Base-by-base conservation (phyloP, 2,329 filamentous ascomycete genomes). In the Diplodia intermedia region DNA sequence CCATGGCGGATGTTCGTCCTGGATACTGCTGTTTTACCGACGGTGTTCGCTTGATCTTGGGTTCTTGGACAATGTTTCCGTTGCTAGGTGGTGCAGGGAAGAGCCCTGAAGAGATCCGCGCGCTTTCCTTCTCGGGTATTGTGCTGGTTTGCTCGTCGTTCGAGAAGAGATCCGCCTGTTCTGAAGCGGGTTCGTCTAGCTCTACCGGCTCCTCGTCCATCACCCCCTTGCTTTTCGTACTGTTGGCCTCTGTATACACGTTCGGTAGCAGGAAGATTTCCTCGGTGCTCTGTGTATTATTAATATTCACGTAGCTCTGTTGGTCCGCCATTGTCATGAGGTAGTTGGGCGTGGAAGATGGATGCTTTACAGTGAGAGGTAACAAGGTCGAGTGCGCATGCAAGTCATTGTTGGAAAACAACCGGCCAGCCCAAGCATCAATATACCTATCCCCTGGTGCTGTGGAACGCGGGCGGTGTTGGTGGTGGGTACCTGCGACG, bases 401-500 rank as follows among this genome's bases (percentile, higher is more conserved):
- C 33, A 36, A 36, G 33, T 36, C 33, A 36, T 36, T 7, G 33
- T 36, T n/a, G 43, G 14, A n/a, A 47, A 47, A 3, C 43, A 20
- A 47, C 7, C n/a, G 20, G 54, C 54, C 33, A 40, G 31, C 18
- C 18, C 6, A 56, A 36, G 7, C 3, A 20, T 23, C 31, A 33
- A 56, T 56, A 38, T 36, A 36, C 18, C 5, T 20, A 15, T 56
- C 43, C 14, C 18, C 31, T 40, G 54, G 8, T 38, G 18, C 18
- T 23, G 31, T 56, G 54, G 36, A 56, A 56, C 54, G 9, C 26
- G 11, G 20, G 6, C 14, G 12, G 31, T 56, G 31, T 20, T 56
- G 31, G 54, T 40, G 54, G 18, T 36, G 54, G 54, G n/a, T n/a
- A 56, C 33, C 31, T 33, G 54, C 54, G 54, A 56, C 54, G 54